These are phyloP conservation scores for Fulvia fulva DNA, from an alignment of 2,329 filamentous ascomycete genomes.

Conservation along the genomic window DNA sequence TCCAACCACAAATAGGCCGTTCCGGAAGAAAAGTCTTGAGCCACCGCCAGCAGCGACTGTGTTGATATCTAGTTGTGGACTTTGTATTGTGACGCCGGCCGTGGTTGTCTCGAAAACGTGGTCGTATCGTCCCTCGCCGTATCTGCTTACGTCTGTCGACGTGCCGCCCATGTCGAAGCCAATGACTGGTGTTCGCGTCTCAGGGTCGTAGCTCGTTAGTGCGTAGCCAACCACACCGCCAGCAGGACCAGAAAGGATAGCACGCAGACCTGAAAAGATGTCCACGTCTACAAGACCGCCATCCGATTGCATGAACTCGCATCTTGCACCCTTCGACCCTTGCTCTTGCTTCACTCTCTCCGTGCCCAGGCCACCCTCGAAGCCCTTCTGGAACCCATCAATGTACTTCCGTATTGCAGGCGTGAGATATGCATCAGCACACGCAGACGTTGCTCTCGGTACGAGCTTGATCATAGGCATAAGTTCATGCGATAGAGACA, in stretches of 20 bases:
- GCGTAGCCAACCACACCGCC: slow-evolving; percentile 92
- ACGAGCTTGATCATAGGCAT: slow-evolving; percentile 89
- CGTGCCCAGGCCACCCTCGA: slow-evolving; percentile 73
- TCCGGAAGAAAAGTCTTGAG: slow-evolving; percentile 78
- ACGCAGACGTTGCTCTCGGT: slow-evolving; percentile 69
- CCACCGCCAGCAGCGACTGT: slow-evolving; percentile 90
- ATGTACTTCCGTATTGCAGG: slow-evolving; percentile 76
- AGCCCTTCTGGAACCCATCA: slow-evolving; percentile 72
- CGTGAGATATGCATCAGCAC: slow-evolving; percentile 75
- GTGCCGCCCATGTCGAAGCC: slow-evolving; percentile 97
- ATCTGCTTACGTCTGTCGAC: slow-evolving; percentile 85
- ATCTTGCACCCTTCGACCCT: slow-evolving; percentile 68
- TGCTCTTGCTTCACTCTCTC: slow-evolving; percentile 65
- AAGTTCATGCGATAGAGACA: slow-evolving; percentile 74
- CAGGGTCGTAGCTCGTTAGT: slow-evolving; percentile 80
- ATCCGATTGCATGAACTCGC: slow-evolving; percentile 94
- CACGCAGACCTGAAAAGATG: slow-evolving; percentile 77
- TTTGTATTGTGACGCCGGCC: slow-evolving; percentile 89
- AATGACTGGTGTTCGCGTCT: slow-evolving; percentile 80
- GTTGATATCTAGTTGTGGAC: slow-evolving; percentile 89
- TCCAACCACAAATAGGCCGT: slow-evolving; percentile 85
- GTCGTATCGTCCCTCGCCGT: slow-evolving; percentile 74
- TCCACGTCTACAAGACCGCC: slow-evolving; percentile 69
- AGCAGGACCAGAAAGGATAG: slow-evolving; percentile 86
- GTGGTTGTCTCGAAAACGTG: slow-evolving; percentile 94